Conservation (phyloP, 306 rosid species). For the Begonia loranthoides region DNA sequence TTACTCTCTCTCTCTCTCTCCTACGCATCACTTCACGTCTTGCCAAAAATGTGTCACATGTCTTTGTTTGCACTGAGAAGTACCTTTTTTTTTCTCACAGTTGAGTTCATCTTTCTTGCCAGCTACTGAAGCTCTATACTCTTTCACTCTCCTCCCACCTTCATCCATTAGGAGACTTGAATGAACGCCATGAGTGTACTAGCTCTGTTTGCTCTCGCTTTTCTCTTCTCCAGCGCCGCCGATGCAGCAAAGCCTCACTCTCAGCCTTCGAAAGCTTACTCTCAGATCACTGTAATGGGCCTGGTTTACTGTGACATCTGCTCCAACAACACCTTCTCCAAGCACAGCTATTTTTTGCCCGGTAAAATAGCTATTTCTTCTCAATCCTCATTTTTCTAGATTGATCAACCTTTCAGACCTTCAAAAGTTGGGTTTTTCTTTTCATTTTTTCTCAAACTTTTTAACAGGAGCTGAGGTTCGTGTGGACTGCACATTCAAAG, state of each 20-base stretch:
- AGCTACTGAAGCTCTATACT: slow-evolving; percentile 9
- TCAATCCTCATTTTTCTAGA: not conserved
- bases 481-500: slow-evolving; percentile 70
- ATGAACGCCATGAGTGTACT: slow-evolving; percentile 4
- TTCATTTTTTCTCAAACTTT: not conserved
- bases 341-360: slow-evolving; percentile 71
- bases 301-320: slow-evolving; percentile 91
- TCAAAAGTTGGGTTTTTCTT: too few species aligned
- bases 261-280: slow-evolving; percentile 12
- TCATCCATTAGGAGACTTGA: slow-evolving; percentile 6
- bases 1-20: slow-evolving; percentile 39
- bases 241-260: slow-evolving; percentile 27
- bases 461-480: slow-evolving; percentile 64
- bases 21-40: slow-evolving; percentile 41
- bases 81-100: slow-evolving; percentile 24
- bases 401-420: too few species aligned
- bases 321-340: slow-evolving; percentile 81
- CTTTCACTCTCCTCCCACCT: not conserved
- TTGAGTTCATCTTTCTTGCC: slow-evolving; percentile 28
- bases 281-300: slow-evolving; percentile 89
- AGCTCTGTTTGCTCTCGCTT: slow-evolving; percentile 32
- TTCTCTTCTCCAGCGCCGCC: slow-evolving; percentile 31
- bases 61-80: slow-evolving; percentile 53
- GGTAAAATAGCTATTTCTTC: slow-evolving; percentile 23
- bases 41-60: slow-evolving; percentile 86